These are phyloP conservation scores for Fusarium sp. DNA, from an alignment of 2,329 filamentous ascomycete genomes.

Conservation along the genomic window DNA sequence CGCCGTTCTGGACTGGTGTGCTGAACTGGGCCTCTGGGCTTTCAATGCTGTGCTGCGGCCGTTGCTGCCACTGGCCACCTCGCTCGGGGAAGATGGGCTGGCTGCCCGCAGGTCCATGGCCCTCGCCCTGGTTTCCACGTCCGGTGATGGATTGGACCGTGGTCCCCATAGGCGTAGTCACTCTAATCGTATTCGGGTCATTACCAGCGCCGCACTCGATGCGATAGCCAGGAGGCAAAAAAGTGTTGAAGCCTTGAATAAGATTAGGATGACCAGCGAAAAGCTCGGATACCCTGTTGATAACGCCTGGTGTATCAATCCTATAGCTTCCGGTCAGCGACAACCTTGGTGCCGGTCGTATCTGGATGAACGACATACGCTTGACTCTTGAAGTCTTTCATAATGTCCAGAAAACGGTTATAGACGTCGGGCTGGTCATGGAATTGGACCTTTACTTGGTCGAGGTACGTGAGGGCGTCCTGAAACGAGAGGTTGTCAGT, in stretches of 20 bases:
- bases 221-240: conserved; percentile 93
- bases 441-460: conserved; percentile 99
- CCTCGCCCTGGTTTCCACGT: conserved; percentile 64
- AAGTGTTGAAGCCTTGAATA: conserved; percentile 99
- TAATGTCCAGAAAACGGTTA: conserved; percentile 96
- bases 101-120: conserved; percentile 55
- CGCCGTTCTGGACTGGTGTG: conserved; percentile 68
- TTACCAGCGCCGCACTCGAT: conserved; percentile 97
- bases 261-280: conserved; percentile 96
- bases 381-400: conserved; percentile 99
- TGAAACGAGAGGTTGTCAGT: conserved; percentile 49
- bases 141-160: conserved; percentile 89
- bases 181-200: conserved; percentile 95
- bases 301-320: conserved; percentile 97
- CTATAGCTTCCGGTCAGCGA: conserved; percentile 60
- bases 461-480: conserved; percentile 92
- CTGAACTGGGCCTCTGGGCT: conserved; percentile 76
- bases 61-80: conserved; percentile 71
- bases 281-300: conserved; percentile 94
- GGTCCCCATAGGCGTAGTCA: conserved; percentile 98
- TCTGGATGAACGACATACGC: conserved; percentile 72
- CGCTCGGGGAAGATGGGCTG: conserved; percentile 65
- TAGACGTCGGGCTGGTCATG: conserved; percentile 98
- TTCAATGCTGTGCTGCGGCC: conserved; percentile 71
- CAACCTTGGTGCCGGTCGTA: neutral